Base-by-base conservation (phyloP, 805 yeast genomes). In the Saccharomycopsis guyanensis region DNA sequence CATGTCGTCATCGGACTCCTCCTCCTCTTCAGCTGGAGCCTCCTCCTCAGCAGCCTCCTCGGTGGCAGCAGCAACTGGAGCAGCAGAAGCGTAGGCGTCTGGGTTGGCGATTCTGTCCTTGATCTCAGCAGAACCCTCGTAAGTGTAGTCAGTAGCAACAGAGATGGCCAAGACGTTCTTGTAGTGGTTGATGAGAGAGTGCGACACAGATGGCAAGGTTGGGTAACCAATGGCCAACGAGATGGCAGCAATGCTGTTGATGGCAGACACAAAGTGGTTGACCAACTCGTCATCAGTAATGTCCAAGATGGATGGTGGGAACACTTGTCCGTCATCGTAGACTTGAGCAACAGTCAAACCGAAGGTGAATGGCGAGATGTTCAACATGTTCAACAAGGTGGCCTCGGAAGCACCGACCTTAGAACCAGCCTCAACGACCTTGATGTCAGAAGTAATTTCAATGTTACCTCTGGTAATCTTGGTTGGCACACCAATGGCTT, bases 391-490 rank as follows among this genome's bases (percentile, higher is more conserved):
- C 72, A 93, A 84, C 75, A 93, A 79, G 61, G 96, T 69, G 62
- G 99, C 97, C 81, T 93, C 99, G 64, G 98, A 93, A 65, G 91
- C 95, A 78, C 99, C 99, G 66, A 93, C 98, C 75, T 76, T 86
- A 69, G 67, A 66, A 66, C 86, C 86, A 56, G 82, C 81, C 56
- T 75, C 80, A 66, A 89, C 95, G 69, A 93, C 96, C 79, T 86
- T 86, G 66, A 93, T 95, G 69, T 93, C 98, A 63, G 84, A 73
- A 72, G 87, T 88, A 75, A 93, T 93, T 79, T 93, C 99, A 82
- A 93, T 93, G 76, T 96, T 88, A 93, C 99, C 99, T 86, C 99
- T 89, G 75, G 96, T 93, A 88, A 93, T 93, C 94, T 93, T 93
- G 86, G 99, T 93, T 82, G 98, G 98, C 66, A 93, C 96, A 86